Evolutionary conservation across 306 rosid genomes (phyloP).

Genomic region (Lotus japonicus): DNA sequence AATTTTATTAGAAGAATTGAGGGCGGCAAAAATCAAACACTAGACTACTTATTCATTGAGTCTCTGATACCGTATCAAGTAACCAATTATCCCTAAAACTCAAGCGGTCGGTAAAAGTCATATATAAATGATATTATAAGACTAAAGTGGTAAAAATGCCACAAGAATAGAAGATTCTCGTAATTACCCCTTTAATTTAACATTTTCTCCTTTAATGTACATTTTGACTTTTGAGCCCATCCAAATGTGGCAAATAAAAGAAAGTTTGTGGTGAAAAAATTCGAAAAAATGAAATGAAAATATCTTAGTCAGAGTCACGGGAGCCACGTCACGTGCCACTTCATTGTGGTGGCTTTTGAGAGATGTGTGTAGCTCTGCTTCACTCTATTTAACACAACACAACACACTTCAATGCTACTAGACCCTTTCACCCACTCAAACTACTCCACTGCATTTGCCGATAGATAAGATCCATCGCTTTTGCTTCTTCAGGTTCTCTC

Average conservation of each 20-base stretch:
- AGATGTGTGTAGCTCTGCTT: neutral
- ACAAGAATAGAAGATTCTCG: neutral
- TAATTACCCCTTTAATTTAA: neutral
- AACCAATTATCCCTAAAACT: too few relatives aligned
- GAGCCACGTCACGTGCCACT: neutral
- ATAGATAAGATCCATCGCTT: constrained; percentile 16
- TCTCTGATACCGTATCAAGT: too few relatives aligned
- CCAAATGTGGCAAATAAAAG: too few relatives aligned
- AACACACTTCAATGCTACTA: neutral
- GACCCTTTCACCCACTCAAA: neutral
- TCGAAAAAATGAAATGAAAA: neutral
- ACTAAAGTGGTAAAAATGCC: neutral
- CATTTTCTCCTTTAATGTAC: too few relatives aligned
- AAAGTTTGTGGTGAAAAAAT: too few relatives aligned
- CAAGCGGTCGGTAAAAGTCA: too few relatives aligned
- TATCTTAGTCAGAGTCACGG: neutral
- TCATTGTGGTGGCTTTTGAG: neutral
- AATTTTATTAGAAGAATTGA: too few relatives aligned
- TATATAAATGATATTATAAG: too few relatives aligned
- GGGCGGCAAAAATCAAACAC: too few relatives aligned
- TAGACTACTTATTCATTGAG: too few relatives aligned
- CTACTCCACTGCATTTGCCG: neutral
- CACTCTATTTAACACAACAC: neutral
- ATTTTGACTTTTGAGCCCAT: too few relatives aligned
- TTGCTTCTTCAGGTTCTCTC: constrained; percentile 15